These are phyloP conservation scores for Moniliophthora roreri DNA, from an alignment of 1,284 basidiomycete genomes.

Conservation along the genomic window DNA sequence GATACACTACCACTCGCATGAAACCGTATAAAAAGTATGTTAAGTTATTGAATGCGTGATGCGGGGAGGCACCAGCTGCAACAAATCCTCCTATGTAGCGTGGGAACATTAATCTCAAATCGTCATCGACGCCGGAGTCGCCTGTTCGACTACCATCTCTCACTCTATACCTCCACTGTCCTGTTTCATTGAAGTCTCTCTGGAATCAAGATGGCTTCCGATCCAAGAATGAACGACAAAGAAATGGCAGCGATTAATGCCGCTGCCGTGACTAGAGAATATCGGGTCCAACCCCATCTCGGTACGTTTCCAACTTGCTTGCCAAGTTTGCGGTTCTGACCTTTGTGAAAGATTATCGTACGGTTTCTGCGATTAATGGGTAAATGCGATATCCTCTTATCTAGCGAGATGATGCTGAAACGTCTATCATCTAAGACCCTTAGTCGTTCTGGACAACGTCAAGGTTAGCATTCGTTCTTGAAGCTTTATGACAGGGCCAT, in stretches of 20 bases:
- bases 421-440: conserved; percentile 55
- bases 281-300: conserved; percentile 86
- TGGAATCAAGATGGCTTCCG: conserved; percentile 40
- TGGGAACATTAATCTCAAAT: too few species aligned
- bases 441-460: conserved; percentile 98
- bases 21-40: too few species aligned
- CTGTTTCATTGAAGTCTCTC: conserved; percentile 19
- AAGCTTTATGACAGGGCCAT: conserved; percentile 11
- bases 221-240: conserved; percentile 66
- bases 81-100: too few species aligned
- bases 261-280: conserved; percentile 83
- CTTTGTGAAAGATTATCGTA: conserved; percentile 78
- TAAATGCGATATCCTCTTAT: conserved; percentile 35
- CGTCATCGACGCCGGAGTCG: not conserved
- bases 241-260: conserved; percentile 85
- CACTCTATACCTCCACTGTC: conserved; percentile 5
- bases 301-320: conserved; percentile 52
- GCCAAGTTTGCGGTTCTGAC: conserved; percentile 12
- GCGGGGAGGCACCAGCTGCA: too few species aligned
- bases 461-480: conserved; percentile 63
- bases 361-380: conserved; percentile 97
- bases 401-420: conserved; percentile 16
- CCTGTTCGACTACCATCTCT: not conserved
- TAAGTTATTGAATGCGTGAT: too few species aligned
- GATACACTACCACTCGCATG: too few species aligned